Evolutionary conservation across 306 rosid species (phyloP), one percentile per base, ranked within the genome.

Genomic region (Castanopsis chinensis): DNA sequence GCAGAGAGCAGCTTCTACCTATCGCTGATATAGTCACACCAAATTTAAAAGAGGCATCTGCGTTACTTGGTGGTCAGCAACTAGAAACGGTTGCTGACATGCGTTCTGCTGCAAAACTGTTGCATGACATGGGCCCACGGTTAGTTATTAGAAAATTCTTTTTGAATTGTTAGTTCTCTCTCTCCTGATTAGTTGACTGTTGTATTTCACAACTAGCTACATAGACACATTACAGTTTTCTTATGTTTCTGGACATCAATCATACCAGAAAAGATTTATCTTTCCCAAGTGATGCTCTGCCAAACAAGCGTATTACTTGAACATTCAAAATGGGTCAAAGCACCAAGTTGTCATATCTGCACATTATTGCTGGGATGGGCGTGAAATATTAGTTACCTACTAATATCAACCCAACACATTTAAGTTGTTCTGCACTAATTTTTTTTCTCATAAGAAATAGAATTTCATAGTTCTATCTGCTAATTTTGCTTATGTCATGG

Each of bases 1-100:
- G 85, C 94, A 94, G 99, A 83, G 92, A 92, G 77, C 89, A 90
- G 79, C 92, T 94, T 84, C 85, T 94, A 82, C 99, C 97, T 76
- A 86, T 90, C 87, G 90, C 97, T 41, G 91, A 91, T 84, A 85
- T 94, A 75, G 88, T 92, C 75, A 94, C 99, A 65, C 99, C 99
- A 83, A 94, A 94, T 87, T 55, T 92, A 76, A 94, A 90, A 80
- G 97, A 92, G 89, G 97, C 99, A 27, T 87, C 97, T 45, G 92
- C 85, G 71, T 87, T 94, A 82, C 92, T 94, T 78, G 95, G 89
- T 72, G 90, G 88, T 25, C 53, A 81, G 84, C 87, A 89, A 67
- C 86, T 94, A 70, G 79, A 86, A 81, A 90, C 97, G 54, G 86
- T 94, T 69, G 87, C 93, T 83, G 97, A 94, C 83, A 94, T 94